Evolutionary conservation across 2,329 filamentous ascomycete genomes (phyloP).

Genomic region (Chaetomiaceae sp.): DNA sequence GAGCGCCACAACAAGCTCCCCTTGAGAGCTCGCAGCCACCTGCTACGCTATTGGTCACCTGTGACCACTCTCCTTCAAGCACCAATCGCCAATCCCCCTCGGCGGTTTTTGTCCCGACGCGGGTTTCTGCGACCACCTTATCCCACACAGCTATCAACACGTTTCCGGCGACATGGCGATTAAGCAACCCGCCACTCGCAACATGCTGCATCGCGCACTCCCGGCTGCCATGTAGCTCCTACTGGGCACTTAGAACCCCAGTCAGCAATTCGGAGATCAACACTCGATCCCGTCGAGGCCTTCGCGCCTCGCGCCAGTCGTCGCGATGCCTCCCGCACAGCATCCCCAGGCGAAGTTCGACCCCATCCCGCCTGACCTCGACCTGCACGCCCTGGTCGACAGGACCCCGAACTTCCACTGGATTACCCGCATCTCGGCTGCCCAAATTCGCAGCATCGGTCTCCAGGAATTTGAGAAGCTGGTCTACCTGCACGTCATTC

Average conservation of each 20-base stretch:
- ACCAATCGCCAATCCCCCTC: slow-evolving; percentile 1
- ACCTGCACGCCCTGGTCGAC: slow-evolving; percentile 70
- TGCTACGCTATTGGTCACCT: not conserved
- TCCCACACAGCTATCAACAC: too few species aligned
- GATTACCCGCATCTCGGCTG: slow-evolving; percentile 71
- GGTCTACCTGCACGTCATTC: slow-evolving; percentile 74
- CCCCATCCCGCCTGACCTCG: slow-evolving; percentile 79
- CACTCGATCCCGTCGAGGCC: not conserved
- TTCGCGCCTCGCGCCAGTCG: slow-evolving; percentile 5
- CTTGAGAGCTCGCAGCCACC: not conserved
- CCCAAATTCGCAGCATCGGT: slow-evolving; percentile 71
- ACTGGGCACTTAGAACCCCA: too few species aligned
- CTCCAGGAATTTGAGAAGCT: slow-evolving; percentile 79
- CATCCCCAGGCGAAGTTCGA: slow-evolving; percentile 86
- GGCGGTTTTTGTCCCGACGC: slow-evolving; percentile 2
- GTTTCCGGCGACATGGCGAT: not conserved
- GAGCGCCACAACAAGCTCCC: slow-evolving; percentile 7
- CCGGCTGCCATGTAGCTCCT: slow-evolving; percentile 1
- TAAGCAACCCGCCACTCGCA: not conserved
- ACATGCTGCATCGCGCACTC: not conserved
- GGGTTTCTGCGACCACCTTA: not conserved
- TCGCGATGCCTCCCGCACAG: slow-evolving; percentile 64
- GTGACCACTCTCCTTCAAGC: too few species aligned
- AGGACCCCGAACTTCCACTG: slow-evolving; percentile 78
- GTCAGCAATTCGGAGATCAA: too few species aligned